Evolutionary conservation across 2,329 filamentous ascomycete species (phyloP), one percentile per base, ranked within the genome.

Genomic region (Plenodomus biglobosus): DNA sequence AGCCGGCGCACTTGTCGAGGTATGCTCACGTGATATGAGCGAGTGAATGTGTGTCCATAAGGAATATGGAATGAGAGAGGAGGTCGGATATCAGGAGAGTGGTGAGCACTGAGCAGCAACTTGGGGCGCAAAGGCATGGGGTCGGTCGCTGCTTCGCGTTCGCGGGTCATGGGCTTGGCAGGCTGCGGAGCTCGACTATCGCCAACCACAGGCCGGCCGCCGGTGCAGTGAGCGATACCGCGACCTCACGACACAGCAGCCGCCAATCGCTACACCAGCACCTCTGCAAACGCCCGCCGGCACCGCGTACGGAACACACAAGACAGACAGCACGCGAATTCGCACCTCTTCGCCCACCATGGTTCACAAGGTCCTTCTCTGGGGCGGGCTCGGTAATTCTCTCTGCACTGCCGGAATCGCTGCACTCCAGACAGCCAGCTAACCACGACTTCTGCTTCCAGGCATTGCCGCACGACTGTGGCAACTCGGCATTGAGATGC

Each of bases 401-500:
- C 53, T 55, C 55, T 46, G 54, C 47, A 69, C 58, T 49, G 43
- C 56, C 46, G n/a, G n/a, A n/a, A 52, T 52, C 37, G 30, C 39
- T 42, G 11, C n/a, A 18, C 16, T 17, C 7, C 15, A 7, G 8
- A 32, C 27, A 11, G 27, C 13, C 27, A 32, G 27, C 27, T 32
- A 32, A 32, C 27, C 13, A 15, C 11, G 8, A 15, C 3, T 20
- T 34, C 30, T 22, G 42, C 51, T 24, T 41, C 34, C 50, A 99
- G 94, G 94, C 80, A 77, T 96, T 66, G 91, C 88, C 70, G 87
- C 92, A 70, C 89, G 92, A 65, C 83, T 94, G 75, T 96, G 92
- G 90, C 94, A 97, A 76, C 86, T 99, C 73, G 94, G 92, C 69
- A 94, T 99, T 73, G 91, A 99, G 79, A 96, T 95, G 91, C 90